phyloP scores from a whole-genome alignment of 345 rosid species.

The Salix koriyanagi region DNA sequence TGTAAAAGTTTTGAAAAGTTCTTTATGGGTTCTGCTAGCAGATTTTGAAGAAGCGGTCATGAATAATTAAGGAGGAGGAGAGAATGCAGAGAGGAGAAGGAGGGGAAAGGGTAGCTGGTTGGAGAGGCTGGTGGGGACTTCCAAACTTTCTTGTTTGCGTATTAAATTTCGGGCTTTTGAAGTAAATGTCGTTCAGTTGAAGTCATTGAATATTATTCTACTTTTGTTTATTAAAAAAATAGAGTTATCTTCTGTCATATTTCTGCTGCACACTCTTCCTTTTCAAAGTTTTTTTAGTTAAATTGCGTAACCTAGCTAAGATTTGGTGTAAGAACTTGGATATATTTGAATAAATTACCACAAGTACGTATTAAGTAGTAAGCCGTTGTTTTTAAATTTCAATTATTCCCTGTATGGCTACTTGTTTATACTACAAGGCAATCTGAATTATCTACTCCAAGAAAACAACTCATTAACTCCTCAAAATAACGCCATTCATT shows the following conservation, averaged over 20 bases:
- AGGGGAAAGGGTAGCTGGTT: background rate
- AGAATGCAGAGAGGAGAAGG: background rate
- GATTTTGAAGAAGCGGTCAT: conserved; percentile 25
- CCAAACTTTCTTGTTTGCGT: conserved; percentile 13
- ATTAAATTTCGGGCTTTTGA: conserved; percentile 28
- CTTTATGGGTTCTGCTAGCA: conserved; percentile 29
- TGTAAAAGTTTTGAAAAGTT: background rate
- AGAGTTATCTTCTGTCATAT: background rate
- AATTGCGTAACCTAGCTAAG: background rate
- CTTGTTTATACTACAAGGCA: no score
- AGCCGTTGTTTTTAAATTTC: no score
- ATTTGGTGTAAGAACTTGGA: background rate
- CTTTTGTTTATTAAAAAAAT: background rate
- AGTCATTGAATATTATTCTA: conserved; percentile 25
- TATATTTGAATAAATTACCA: background rate
- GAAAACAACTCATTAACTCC: no score
- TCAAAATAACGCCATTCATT: no score
- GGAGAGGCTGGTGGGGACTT: conserved; percentile 27
- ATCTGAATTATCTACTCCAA: no score
- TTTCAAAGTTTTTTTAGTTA: conserved; percentile 1
- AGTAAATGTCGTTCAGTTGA: conserved; percentile 38
- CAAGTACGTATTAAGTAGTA: no score
- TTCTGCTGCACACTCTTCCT: conserved; percentile 8
- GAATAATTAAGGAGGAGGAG: background rate
- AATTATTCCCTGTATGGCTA: no score